Base-by-base conservation (phyloP, 441 rosid genomes). In the Flueggea neowawraea region DNA sequence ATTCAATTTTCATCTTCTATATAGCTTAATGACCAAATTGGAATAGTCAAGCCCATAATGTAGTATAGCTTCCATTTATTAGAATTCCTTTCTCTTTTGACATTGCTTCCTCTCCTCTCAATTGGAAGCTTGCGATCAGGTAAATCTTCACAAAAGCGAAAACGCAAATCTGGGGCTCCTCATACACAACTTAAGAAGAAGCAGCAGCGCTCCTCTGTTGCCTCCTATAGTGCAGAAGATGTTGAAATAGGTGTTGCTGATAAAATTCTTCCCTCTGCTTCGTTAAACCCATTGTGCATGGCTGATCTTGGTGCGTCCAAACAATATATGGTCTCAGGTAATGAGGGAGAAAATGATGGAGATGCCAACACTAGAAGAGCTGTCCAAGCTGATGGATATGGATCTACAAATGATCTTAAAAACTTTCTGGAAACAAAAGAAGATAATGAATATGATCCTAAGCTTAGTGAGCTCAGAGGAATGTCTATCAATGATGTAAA, bases 391-490 rank as follows among this genome's bases (percentile, higher is more conserved):
- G 76, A 74, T 70, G 87, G 76, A 33, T 78, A 78, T 72, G 80
- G 85, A 28, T 63, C 73, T 36, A 32, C 69, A n/a, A 69, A 69
- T 80, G 80, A 77, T 44, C 63, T 70, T 16, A 74, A 75, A 17
- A 73, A 67, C 67, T 67, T 55, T 45, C 58, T 68, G 49, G 67
- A 75, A 60, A 53, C 74, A 60, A 80, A 70, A 48, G 84, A 84
- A 60, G 94, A 83, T 69, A 73, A 68, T 60, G 96, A 88, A 58
- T 84, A 92, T 70, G 97, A 92, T 80, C 92, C 97, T 14, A 95
- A 87, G 66, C 95, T 88, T 48, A 90, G 87, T 63, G 99, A 91
- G 71, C 88, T 92, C 55, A 82, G 79, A 66, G 96, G 90, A 69
- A 58, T 74, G 11, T 66, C 71, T 31, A 64, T 63, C 57, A 81